phyloP scores from a whole-genome alignment of 306 rosid species.

The Ceratonia siliqua region DNA sequence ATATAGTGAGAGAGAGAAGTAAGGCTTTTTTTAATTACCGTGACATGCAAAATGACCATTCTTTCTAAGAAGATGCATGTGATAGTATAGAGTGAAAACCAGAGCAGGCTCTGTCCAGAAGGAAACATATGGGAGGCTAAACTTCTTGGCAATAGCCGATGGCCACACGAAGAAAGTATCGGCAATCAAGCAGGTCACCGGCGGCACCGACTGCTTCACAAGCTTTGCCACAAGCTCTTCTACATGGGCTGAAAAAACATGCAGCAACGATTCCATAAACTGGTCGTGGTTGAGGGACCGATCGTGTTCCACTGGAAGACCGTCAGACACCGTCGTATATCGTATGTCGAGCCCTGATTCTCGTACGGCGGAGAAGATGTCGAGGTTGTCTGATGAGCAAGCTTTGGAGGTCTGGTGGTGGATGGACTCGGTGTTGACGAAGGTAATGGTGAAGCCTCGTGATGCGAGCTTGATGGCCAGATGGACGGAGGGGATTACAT shows the following conservation, averaged over 20 bases:
- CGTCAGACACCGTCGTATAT: conserved; percentile 56
- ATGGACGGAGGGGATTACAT: conserved; percentile 57
- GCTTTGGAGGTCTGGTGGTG: conserved; percentile 51
- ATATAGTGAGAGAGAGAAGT: no score
- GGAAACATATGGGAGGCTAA: conserved; percentile 40
- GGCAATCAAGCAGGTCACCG: conserved; percentile 48
- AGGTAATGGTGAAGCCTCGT: conserved; percentile 57
- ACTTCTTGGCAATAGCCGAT: conserved; percentile 46
- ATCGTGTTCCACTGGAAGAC: conserved; percentile 56
- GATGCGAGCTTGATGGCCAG: conserved; percentile 62
- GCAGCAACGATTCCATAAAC: conserved; percentile 50
- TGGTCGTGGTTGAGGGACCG: conserved; percentile 59
- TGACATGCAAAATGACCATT: conserved; percentile 56
- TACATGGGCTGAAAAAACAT: conserved; percentile 44
- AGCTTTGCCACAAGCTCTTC: conserved; percentile 44
- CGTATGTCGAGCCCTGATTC: conserved; percentile 50
- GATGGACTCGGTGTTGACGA: conserved; percentile 57
- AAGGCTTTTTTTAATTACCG: conserved; percentile 8
- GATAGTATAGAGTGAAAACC: conserved; percentile 55
- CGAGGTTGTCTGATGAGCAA: not conserved
- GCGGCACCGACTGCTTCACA: conserved; percentile 21
- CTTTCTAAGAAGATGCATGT: conserved; percentile 43
- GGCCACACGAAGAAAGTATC: conserved; percentile 69
- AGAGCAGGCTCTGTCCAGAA: conserved; percentile 68
- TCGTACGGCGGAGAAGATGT: conserved; percentile 39